These are phyloP conservation scores for Aspergillus panamensis DNA, from an alignment of 495 filamentous ascomycete genomes.

Conservation along the genomic window DNA sequence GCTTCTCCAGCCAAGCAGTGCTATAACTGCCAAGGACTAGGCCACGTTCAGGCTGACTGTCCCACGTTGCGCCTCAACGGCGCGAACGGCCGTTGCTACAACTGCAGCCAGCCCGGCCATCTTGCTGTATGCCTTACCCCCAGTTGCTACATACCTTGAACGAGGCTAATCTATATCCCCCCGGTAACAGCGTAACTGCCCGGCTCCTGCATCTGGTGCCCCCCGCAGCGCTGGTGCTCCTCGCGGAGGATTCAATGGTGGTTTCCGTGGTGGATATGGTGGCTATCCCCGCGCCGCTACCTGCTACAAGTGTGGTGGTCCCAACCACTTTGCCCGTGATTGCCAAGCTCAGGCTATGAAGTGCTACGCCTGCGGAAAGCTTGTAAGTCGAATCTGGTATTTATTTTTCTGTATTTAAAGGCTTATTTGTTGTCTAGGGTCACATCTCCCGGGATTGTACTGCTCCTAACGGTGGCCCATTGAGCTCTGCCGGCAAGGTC, in stretches of 20 bases:
- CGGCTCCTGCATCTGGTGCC: slow-evolving; percentile 57
- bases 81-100: slow-evolving; percentile 87
- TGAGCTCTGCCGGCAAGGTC: slow-evolving; percentile 94
- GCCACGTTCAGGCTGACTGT: slow-evolving; percentile 98
- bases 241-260: slow-evolving; percentile 67
- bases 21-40: slow-evolving; percentile 98
- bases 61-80: slow-evolving; percentile 92
- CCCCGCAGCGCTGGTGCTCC: slow-evolving; percentile 62
- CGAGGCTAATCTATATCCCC: slow-evolving; percentile 1
- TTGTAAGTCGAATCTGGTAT: slow-evolving; percentile 40
- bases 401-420: not conserved
- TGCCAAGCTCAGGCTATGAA: slow-evolving; percentile 99
- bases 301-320: slow-evolving; percentile 99
- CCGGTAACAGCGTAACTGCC: slow-evolving; percentile 71
- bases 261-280: slow-evolving; percentile 67
- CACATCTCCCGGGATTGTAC: slow-evolving; percentile 98
- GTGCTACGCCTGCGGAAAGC: slow-evolving; percentile 98
- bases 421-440: slow-evolving; percentile 45
- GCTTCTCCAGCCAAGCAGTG: slow-evolving; percentile 78
- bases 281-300: slow-evolving; percentile 76
- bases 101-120: slow-evolving; percentile 89
- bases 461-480: slow-evolving; percentile 90
- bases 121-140: slow-evolving; percentile 58
- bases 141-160: not conserved
- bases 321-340: slow-evolving; percentile 97